Evolutionary conservation across 139 green algal genomes (phyloP), one percentile per base, ranked within the genome.

Genomic region (Coelastrella sp.): DNA sequence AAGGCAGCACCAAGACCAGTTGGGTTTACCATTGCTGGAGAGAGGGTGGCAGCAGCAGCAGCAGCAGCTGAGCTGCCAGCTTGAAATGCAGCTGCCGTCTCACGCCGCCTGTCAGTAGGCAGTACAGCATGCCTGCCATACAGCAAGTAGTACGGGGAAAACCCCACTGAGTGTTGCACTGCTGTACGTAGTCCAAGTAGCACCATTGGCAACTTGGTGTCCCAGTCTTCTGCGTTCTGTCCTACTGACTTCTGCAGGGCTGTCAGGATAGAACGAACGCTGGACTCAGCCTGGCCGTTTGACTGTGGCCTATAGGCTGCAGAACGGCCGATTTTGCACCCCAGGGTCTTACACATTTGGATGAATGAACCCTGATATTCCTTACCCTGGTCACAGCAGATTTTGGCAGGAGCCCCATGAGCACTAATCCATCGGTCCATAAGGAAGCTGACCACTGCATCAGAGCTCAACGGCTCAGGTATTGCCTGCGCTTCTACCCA

Each of bases 161-260:
- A 80, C 4, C 32, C 32, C 8, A n/a, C 56, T 4, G 20, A 58
- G 4, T 11, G 23, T 32, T 80, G 74, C 4, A 47, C n/a, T 57
- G 74, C 74, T 59, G 74, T 59, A n/a, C 74, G 74, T 57, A 80
- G 7, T 4, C 74, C 74, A 7, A 80, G 20, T n/a, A 80, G n/a
- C n/a, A 80, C 74, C 74, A 32, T 59, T 19, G 74, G 74, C n/a
- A 80, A 47, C 74, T 80, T 80, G 4, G 56, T n/a, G 20, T 80
- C 74, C 74, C 74, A 80, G 19, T 80, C 74, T 57, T 80, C 74
- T 80, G 74, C 74, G 17, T 47, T 80, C n/a, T 80, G 61, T 10
- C 61, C 74, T 47, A 80, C n/a, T 32, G n/a, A 17, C 6, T 32
- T 47, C 20, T 80, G 74, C 74, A 80, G 74, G 8, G 74, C 74